Base-by-base conservation (phyloP, 2,329 filamentous ascomycete genomes). In the Alternaria postmessia region DNA sequence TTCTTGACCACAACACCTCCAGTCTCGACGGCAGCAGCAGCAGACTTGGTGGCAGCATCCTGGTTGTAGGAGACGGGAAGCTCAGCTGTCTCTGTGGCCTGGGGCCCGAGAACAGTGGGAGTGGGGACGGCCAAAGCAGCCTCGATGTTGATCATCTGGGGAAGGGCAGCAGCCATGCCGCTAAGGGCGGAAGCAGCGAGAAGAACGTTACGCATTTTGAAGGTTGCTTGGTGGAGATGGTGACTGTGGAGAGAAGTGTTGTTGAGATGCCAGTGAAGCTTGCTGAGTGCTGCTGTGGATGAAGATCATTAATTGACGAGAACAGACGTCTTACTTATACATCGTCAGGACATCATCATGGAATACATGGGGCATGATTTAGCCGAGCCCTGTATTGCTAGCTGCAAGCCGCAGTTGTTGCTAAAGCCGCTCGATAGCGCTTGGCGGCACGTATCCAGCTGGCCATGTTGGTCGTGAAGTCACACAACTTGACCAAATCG, bases 101-200 rank as follows among this genome's bases (percentile, higher is more conserved):
- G 72, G 26, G 77, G 69, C 7, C 67, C 66, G 34, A 75, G 69
- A 30, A 68, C 65, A 2, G 70, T 49, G 11, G 68, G 65, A 22
- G 73, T 73, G 42, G 75, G 64, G 6, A 78, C 75, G 11, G 73
- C 69, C 30, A 71, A 54, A 60, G 78, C 72, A 49, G 79, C 74
- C 36, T 76, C 75, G 34, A 79, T 72, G 57, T 81, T 74, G 51
- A 81, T 78, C 7, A 67, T 61, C 57, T 71, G 63, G 51, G 71
- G 70, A 51, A 67, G 62, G 41, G 70, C 68, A 42, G 65, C 63
- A 18, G 62, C 65, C 48, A 71, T 60, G 38, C 65, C 42, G 47
- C 58, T 53, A 48, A 61, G 18, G 42, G 54, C 54, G 36, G 69
- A 67, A 49, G 61, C 59, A 53, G 62, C 58, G 44, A 69, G 39